Percentiles rank a stretch among this genome's conserved stretches.
Conservation (phyloP, 2,329 filamentous ascomycete species). For the Aplosporella prunicola region DNA sequence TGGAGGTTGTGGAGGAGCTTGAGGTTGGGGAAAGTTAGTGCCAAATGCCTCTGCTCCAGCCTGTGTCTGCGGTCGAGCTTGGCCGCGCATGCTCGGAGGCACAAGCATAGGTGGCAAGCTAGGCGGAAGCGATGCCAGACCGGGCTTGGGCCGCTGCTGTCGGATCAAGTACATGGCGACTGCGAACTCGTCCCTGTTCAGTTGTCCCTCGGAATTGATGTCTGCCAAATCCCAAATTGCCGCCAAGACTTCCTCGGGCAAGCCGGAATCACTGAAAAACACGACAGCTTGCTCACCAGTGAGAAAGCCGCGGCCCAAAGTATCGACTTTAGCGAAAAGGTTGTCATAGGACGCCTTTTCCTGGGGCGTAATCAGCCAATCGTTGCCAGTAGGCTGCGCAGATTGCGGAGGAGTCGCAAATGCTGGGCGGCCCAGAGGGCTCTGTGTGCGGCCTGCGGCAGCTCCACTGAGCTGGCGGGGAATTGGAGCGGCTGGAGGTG, state of each 20-base stretch:
- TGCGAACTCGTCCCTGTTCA: conserved; percentile 85
- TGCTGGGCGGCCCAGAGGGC: conserved; percentile 45
- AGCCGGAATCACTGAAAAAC: conserved; percentile 86
- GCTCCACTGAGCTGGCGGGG: conserved; percentile 73
- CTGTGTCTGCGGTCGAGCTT: conserved; percentile 39
- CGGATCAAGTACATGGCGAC: conserved; percentile 96
- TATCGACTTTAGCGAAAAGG: conserved; percentile 78
- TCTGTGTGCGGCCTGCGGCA: conserved; percentile 44
- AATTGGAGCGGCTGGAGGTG: conserved; percentile 50
- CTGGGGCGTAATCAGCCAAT: conserved; percentile 73
- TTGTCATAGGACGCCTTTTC: conserved; percentile 85
- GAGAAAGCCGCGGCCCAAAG: conserved; percentile 68
- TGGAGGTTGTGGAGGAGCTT: conserved; percentile 33
- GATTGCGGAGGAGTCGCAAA: conserved; percentile 41
- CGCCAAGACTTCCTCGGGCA: conserved; percentile 79
- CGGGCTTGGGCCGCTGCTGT: conserved; percentile 64
- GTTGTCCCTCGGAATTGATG: conserved; percentile 77
- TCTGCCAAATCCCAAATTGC: conserved; percentile 97
- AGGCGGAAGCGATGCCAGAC: conserved; percentile 59
- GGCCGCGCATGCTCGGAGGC: conserved; percentile 72
- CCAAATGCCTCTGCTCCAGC: conserved; percentile 18
- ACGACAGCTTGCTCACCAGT: conserved; percentile 89
- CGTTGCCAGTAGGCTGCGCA: conserved; percentile 48
- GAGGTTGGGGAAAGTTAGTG: conserved; percentile 41
- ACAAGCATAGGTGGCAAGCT: conserved; percentile 73